Percentiles rank a stretch among this genome's conserved stretches.
Evolutionary conservation across 306 rosid genomes (phyloP).

Genomic region (Pyrus bretschneideri): DNA sequence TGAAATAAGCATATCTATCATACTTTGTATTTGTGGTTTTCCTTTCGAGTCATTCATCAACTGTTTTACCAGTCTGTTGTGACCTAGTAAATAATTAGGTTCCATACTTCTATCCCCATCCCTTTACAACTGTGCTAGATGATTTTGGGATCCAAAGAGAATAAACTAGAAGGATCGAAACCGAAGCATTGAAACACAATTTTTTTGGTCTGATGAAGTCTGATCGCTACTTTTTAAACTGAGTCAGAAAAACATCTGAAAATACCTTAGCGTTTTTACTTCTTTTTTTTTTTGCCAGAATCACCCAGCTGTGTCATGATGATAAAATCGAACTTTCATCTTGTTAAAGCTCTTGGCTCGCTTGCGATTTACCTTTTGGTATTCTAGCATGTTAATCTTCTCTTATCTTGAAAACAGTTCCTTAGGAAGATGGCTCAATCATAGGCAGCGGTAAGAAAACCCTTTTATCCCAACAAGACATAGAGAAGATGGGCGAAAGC

Average conservation of each 20-base stretch:
- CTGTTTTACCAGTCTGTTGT: neutral
- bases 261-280: neutral
- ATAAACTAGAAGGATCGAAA: neutral
- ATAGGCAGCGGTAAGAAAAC: slow-evolving; percentile 66
- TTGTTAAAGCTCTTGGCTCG: neutral
- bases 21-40: neutral
- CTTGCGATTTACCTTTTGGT: neutral
- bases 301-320: neutral
- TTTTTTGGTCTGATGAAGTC: neutral
- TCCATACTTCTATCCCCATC: neutral
- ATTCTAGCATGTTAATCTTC: neutral
- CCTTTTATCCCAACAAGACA: slow-evolving; percentile 67
- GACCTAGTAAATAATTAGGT: neutral
- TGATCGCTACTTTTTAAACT: neutral
- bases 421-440: slow-evolving; percentile 96
- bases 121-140: neutral
- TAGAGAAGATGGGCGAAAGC: slow-evolving; percentile 62
- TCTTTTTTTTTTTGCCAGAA: neutral
- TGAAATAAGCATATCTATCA: neutral
- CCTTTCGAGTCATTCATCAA: neutral
- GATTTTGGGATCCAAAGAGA: neutral
- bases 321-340: neutral
- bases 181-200: neutral
- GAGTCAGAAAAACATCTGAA: neutral
- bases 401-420: slow-evolving; percentile 47